phyloP scores from a whole-genome alignment of 2,329 filamentous ascomycete genomes.

The Parasarocladium wereldwijsianum region DNA sequence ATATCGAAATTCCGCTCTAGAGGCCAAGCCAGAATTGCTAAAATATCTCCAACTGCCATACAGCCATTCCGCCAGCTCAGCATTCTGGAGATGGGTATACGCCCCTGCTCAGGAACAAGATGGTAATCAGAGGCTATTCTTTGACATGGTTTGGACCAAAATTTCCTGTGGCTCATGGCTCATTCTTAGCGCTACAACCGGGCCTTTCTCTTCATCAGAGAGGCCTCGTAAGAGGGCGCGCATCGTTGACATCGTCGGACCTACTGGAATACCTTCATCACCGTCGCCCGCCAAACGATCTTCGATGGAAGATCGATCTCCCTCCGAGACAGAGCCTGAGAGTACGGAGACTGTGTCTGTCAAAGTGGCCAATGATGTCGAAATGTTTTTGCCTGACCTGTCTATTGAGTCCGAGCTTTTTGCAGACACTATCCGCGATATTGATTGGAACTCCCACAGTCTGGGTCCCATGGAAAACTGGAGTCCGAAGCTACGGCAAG shows the following conservation, averaged over 20 bases:
- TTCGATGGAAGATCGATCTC: background rate
- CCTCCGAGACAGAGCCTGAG: slow-evolving; percentile 7
- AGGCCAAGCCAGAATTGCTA: slow-evolving; percentile 14
- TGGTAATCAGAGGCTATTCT: no score
- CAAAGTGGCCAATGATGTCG: slow-evolving; percentile 17
- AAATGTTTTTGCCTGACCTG: slow-evolving; percentile 18
- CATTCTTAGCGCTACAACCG: slow-evolving; percentile 23
- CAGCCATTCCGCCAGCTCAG: slow-evolving; percentile 14
- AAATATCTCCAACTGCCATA: slow-evolving; percentile 16
- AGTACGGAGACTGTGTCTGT: slow-evolving; percentile 14
- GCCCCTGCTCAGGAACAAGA: no score
- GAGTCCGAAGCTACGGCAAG: slow-evolving; percentile 30
- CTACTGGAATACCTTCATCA: no score
- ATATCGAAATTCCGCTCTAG: slow-evolving; percentile 24
- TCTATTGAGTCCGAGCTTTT: slow-evolving; percentile 22
- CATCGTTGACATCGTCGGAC: no score
- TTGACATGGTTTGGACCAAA: slow-evolving; percentile 22
- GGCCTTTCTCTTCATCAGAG: slow-evolving; percentile 15
- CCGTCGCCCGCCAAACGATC: slow-evolving; percentile 6
- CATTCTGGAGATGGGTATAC: slow-evolving; percentile 27
- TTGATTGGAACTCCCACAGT: slow-evolving; percentile 31
- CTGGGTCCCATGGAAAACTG: slow-evolving; percentile 31
- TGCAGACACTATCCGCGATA: slow-evolving; percentile 22
- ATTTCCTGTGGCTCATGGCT: slow-evolving; percentile 19
- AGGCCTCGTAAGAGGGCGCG: slow-evolving; percentile 17